Evolutionary conservation across 1,284 basidiomycete species (phyloP).

Genomic region (Cutaneotrichosporon spelunceum): DNA sequence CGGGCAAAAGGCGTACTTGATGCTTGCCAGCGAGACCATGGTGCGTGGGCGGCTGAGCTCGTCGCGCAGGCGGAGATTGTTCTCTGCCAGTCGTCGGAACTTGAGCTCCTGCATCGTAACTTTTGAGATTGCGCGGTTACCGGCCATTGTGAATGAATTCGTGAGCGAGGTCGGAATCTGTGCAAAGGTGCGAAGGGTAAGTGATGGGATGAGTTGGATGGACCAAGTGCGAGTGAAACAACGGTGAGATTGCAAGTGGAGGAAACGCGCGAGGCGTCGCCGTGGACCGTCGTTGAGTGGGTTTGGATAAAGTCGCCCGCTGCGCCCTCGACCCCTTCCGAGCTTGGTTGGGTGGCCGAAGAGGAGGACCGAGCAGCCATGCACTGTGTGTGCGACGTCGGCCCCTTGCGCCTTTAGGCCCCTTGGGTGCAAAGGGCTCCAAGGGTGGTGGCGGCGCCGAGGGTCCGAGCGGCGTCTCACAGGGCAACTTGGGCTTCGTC

Average conservation of each 20-base stretch:
- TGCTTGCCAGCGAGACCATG: conserved; percentile 82
- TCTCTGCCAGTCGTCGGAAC: conserved; percentile 85
- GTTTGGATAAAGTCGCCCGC: neutral
- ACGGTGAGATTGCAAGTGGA: neutral
- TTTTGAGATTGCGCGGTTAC: conserved; percentile 28
- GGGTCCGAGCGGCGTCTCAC: neutral
- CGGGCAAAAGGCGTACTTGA: conserved; percentile 34
- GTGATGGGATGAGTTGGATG: neutral
- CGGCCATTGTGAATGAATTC: conserved; percentile 26
- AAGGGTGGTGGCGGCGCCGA: neutral
- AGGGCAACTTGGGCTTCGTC: no score
- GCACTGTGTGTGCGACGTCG: neutral
- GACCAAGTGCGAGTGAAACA: neutral
- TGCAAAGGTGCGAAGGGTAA: neutral
- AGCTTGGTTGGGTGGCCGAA: neutral
- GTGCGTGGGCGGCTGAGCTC: conserved; percentile 84
- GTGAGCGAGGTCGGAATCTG: neutral
- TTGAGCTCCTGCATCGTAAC: conserved; percentile 90
- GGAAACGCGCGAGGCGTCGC: neutral
- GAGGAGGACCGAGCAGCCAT: neutral
- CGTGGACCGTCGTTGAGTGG: neutral
- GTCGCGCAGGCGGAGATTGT: conserved; percentile 88
- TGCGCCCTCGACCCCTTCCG: neutral
- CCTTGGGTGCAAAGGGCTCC: neutral
- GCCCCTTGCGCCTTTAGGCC: neutral